These are phyloP conservation scores for Apiosordaria backusii DNA, from an alignment of 495 filamentous ascomycete genomes.

Conservation along the genomic window DNA sequence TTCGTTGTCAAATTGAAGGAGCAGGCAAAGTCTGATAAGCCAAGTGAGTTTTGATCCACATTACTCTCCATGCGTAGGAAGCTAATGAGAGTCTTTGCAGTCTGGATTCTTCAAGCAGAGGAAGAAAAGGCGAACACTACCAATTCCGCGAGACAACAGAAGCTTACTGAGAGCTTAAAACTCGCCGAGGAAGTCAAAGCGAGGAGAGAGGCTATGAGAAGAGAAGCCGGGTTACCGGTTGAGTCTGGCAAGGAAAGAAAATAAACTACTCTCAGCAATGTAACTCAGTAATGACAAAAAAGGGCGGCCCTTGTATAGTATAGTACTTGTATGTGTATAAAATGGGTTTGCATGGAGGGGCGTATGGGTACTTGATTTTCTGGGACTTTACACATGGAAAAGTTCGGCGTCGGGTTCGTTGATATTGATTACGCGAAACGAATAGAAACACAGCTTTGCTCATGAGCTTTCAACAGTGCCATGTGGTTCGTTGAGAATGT, in stretches of 20 bases:
- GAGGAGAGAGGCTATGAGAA: slow-evolving; percentile 59
- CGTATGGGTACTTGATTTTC: neutral
- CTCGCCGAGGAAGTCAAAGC: slow-evolving; percentile 56
- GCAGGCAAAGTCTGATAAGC: slow-evolving; percentile 86
- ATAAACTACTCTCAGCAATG: neutral
- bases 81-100: slow-evolving; percentile 30
- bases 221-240: slow-evolving; percentile 37
- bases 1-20: slow-evolving; percentile 81
- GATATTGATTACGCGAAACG: neutral
- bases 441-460: neutral
- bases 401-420: neutral
- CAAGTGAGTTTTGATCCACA: slow-evolving; percentile 45
- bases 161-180: slow-evolving; percentile 41
- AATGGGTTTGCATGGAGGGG: neutral
- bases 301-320: neutral
- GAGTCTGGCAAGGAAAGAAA: slow-evolving; percentile 8
- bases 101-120: slow-evolving; percentile 71
- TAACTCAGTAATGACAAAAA: neutral
- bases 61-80: neutral
- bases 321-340: neutral
- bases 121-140: slow-evolving; percentile 52
- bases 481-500: neutral
- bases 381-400: neutral
- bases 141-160: slow-evolving; percentile 30
- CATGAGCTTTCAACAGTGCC: neutral